These are phyloP conservation scores for Ilyonectria destructans DNA, from an alignment of 2,329 filamentous ascomycete genomes.

Conservation along the genomic window DNA sequence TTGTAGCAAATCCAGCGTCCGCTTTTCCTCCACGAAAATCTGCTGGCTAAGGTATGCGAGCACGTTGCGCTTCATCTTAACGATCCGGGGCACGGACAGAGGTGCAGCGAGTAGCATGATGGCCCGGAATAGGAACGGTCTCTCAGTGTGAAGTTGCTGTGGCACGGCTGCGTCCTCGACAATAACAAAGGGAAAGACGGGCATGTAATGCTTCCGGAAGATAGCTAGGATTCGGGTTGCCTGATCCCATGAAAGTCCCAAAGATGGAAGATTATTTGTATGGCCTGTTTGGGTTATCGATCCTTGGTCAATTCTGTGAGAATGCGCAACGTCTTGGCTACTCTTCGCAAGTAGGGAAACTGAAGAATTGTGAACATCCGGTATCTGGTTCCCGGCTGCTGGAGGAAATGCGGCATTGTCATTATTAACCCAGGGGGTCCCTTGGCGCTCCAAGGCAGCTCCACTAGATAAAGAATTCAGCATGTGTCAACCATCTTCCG, in stretches of 20 bases:
- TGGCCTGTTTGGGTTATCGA: slow-evolving; percentile 7
- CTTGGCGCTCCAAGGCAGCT: slow-evolving; percentile 1
- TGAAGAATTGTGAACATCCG: neutral
- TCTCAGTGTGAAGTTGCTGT: slow-evolving; percentile 51
- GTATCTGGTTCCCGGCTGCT: neutral
- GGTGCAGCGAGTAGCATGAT: slow-evolving; percentile 58
- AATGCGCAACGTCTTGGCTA: no score
- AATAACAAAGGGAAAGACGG: slow-evolving; percentile 58
- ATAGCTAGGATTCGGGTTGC: slow-evolving; percentile 54
- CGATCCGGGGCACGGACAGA: slow-evolving; percentile 47
- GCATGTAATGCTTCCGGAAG: slow-evolving; percentile 53
- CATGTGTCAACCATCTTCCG: neutral
- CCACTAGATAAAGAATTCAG: neutral
- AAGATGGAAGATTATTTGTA: slow-evolving; percentile 43
- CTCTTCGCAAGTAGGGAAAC: neutral
- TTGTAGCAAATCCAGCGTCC: slow-evolving; percentile 62
- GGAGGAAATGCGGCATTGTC: neutral
- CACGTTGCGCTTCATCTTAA: slow-evolving; percentile 60
- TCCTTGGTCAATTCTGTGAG: neutral
- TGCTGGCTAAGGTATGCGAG: slow-evolving; percentile 61
- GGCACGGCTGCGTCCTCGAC: slow-evolving; percentile 52
- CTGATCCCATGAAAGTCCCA: slow-evolving; percentile 59
- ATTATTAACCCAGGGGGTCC: neutral
- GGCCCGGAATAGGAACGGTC: slow-evolving; percentile 58
- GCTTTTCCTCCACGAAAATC: slow-evolving; percentile 59